Base-by-base conservation (phyloP, 1,139 yeast genomes). In the Candida dubliniensis region DNA sequence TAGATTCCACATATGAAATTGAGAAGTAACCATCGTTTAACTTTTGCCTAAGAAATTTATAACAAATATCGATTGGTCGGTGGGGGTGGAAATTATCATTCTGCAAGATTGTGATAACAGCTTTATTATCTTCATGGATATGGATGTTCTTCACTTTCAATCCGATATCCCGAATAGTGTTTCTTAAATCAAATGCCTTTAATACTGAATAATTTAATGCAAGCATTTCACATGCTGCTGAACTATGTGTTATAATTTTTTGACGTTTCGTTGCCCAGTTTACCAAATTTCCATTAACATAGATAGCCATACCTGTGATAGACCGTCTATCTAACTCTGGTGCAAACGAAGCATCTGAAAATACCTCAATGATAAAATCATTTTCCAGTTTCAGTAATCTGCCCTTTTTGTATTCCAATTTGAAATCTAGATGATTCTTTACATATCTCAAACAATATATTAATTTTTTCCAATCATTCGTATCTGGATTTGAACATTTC, bases 341-440 rank as follows among this genome's bases (percentile, higher is more conserved):
- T 11, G 41, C 37, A 25, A 23, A 36, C 3, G 34, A 31, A 13
- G 45, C 42, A 31, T 42, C 45, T 8, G 34, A 15, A 15, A 42
- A 38, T 10, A 32, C 42, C n/a, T 42, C 14, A 11, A 33, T 27
- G 1, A 15, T 12, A 26, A 31, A 36, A 2, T 30, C 12, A 25
- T 18, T 23, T 37, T 13, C 29, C 5, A n/a, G 3, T 37, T 8
- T 12, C 3, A 7, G 14, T n/a, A 18, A 18, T 18, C 23, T 30
- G 14, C 14, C 7, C 4, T 34, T 15, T 24, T n/a, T n/a, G 7
- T 30, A 37, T 3, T n/a, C 14, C 8, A 31, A n/a, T 23, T 2
- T 10, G 6, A 18, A 6, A 23, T 30, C 18, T 8, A 23, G n/a
- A 15, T 9, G 8, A 9, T 8, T 15, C 8, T 12, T 37, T 3